Conservation (phyloP, 2,329 filamentous ascomycete species). For the Penicillium crustosum region DNA sequence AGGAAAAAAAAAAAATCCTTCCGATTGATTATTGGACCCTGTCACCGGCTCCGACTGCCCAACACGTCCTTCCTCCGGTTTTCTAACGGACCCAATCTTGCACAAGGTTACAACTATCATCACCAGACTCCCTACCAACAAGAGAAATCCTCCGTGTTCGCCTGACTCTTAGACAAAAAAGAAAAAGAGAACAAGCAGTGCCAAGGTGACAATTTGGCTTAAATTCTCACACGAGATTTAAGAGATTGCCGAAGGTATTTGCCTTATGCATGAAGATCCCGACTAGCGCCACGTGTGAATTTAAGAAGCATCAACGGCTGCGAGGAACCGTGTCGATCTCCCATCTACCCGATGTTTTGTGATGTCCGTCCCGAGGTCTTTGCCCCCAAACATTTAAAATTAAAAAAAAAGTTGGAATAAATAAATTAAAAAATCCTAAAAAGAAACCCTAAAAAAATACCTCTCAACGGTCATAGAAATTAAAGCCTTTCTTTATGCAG, state of each 20-base stretch:
- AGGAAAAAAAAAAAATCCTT: background rate
- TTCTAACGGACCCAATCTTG: conserved; percentile 7
- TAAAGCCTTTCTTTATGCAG: conserved; percentile 16
- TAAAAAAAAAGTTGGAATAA: background rate
- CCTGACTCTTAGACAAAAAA: background rate
- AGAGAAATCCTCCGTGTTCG: conserved; percentile 5
- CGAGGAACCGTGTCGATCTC: conserved; percentile 41
- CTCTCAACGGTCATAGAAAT: conserved; percentile 10
- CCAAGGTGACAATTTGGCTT: background rate
- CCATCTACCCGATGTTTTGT: conserved; percentile 32
- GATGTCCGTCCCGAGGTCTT: conserved; percentile 9
- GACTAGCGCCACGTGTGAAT: conserved; percentile 41
- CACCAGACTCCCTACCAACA: conserved; percentile 9
- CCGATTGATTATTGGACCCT: conserved; percentile 10
- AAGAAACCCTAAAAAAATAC: background rate
- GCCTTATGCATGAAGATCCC: conserved; percentile 38
- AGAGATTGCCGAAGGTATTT: conserved; percentile 5
- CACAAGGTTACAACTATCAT: conserved; percentile 12
- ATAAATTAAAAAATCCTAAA: background rate
- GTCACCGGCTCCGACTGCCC: conserved; percentile 11
- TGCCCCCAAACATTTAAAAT: background rate
- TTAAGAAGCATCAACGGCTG: conserved; percentile 40
- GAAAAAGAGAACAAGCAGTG: background rate
- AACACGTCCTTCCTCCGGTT: conserved; percentile 13
- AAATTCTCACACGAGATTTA: background rate